Base-by-base conservation (phyloP, 768 basidiomycete genomes). In the Hericium coralloides region DNA sequence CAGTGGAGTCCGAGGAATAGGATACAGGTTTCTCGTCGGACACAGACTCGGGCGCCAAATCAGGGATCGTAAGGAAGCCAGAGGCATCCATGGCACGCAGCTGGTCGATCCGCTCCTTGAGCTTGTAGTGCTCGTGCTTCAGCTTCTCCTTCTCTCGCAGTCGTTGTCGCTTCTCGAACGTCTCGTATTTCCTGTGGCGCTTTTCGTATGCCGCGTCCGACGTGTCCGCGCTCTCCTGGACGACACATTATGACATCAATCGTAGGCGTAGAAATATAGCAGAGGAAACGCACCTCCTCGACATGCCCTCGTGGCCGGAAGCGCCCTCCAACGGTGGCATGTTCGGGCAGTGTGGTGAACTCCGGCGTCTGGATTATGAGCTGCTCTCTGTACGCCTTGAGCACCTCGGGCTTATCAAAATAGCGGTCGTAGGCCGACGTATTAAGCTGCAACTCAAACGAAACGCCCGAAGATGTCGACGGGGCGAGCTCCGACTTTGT, bases 141-240 rank as follows among this genome's bases (percentile, higher is more conserved):
- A 95, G 79, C 67, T 92, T 92, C 71, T 95, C 92, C 70, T 92
- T 92, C 72, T 95, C 92, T 55, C 92, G 82, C 37, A 89, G 73
- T 4, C 92, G 85, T 66, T 86, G 83, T 8, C 91, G 81, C 67
- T 90, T 91, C 70, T 95, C 93, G 58, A 89, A 87, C 14, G 79
- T 79, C 68, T 94, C 92, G 69, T 89, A 93, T 67, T 89, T 92
- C 53, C 84, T 79, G 70, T 95, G 92, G 47, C 90, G 81, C 60
- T 83, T 84, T 69, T 88, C 81, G 66, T 93, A 95, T 7, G 80
- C 79, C 22, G 80, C 80, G 70, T 95, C 92, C 9, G 88, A 88
- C 3, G 84, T 90, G 68, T 92, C 88, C 59, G 76, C 73, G 18
- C 72, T 70, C 52, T 73, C 78, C 79, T 86, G 74, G 56, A 55